phyloP scores from a whole-genome alignment of 192 early-diverging fungal species.

The Hyaloraphidium curvatum region DNA sequence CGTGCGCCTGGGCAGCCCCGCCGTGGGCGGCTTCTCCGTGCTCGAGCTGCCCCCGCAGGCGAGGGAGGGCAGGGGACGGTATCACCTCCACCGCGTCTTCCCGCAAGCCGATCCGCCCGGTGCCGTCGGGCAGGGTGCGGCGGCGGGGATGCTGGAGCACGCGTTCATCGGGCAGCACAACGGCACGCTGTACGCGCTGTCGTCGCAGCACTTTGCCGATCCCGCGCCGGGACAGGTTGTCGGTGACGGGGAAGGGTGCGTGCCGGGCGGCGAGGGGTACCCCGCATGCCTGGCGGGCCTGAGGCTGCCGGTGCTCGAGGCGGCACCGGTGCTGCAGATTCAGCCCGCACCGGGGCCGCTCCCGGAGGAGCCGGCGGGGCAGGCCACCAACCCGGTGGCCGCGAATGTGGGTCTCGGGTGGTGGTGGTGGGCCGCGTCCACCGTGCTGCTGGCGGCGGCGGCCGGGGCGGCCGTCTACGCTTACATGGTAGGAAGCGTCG shows the following conservation, averaged over 20 bases:
- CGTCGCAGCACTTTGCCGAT: too few relatives aligned
- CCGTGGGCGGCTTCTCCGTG: not conserved
- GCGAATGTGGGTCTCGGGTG: too few relatives aligned
- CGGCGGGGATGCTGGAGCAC: not conserved
- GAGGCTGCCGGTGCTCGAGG: not conserved
- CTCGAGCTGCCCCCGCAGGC: not conserved
- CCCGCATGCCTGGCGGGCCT: constrained; percentile 3
- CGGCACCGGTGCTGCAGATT: not conserved
- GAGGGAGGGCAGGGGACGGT: not conserved
- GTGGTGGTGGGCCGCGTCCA: too few relatives aligned
- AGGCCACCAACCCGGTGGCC: too few relatives aligned
- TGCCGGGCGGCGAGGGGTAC: not conserved
- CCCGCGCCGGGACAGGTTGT: too few relatives aligned
- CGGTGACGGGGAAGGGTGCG: too few relatives aligned
- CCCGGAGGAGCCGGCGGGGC: not conserved
- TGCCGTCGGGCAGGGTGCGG: not conserved
- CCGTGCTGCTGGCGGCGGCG: too few relatives aligned
- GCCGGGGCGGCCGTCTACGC: too few relatives aligned
- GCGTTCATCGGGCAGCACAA: constrained; percentile 1
- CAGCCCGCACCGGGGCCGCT: not conserved
- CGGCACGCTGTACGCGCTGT: not conserved
- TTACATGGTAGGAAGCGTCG: too few relatives aligned
- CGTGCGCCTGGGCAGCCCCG: not conserved
- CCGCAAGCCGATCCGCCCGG: not conserved
- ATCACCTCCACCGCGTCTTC: not conserved